Evolutionary conservation across 352 stramenopile genomes (phyloP).

Genomic region (Pythium dissimile): DNA sequence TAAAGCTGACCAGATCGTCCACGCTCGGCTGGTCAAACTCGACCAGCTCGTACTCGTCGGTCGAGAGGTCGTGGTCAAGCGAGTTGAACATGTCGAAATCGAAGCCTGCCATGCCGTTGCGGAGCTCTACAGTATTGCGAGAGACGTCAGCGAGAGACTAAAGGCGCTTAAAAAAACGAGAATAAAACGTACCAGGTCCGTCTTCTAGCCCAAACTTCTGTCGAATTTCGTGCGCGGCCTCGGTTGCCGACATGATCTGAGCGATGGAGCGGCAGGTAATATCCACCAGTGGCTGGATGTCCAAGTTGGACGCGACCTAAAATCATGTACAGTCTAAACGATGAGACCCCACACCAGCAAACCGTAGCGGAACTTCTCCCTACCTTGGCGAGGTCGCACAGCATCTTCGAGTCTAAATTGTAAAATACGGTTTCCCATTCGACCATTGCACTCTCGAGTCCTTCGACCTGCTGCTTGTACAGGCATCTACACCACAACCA

Average conservation of each 20-base stretch:
- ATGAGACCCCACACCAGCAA: too few species aligned
- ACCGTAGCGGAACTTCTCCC: neutral
- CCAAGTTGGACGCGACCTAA: conserved; percentile 68
- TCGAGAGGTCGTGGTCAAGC: conserved; percentile 72
- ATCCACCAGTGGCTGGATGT: conserved; percentile 79
- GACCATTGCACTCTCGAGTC: conserved; percentile 43
- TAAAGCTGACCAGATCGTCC: conserved; percentile 78
- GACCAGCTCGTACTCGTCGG: conserved; percentile 73
- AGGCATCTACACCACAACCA: conserved; percentile 41
- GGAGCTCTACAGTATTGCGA: conserved; percentile 34
- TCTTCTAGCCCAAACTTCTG: conserved; percentile 80
- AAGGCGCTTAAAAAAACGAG: neutral
- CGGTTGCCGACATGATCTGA: conserved; percentile 82
- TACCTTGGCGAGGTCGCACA: conserved; percentile 76
- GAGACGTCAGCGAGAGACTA: neutral
- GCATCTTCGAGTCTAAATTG: conserved; percentile 68
- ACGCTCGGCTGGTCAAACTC: conserved; percentile 82
- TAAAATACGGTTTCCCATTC: conserved; percentile 72
- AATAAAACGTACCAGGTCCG: conserved; percentile 25
- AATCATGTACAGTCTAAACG: neutral
- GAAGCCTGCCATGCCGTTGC: conserved; percentile 57
- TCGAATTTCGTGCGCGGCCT: conserved; percentile 66
- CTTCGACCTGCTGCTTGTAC: conserved; percentile 77
- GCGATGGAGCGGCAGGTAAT: conserved; percentile 78
- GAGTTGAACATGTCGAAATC: conserved; percentile 81